Evolutionary conservation across 306 rosid genomes (phyloP), one percentile per base, ranked within the genome.

Genomic region (Hippophae rhamnoides): DNA sequence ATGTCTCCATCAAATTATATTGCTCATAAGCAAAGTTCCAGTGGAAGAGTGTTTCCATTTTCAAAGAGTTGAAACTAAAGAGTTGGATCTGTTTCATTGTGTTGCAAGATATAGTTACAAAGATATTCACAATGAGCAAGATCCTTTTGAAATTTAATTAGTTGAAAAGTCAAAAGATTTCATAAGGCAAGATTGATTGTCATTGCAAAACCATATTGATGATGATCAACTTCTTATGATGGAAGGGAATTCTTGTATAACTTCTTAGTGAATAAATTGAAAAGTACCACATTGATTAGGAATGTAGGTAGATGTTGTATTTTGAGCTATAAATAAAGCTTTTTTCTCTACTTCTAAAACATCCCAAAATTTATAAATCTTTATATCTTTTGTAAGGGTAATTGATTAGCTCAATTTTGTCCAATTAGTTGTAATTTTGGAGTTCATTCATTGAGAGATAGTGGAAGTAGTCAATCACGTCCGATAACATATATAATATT

Each of bases 31-130:
- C 68, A 86, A 78, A 67, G 87, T 84, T 41, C 67, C 79, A 0
- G 12, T 6, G 43, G 85, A 77, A 51, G 94, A 90, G 69, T 72
- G 94, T 10, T 87, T 90, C 25, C 62, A 81, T 0, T 87, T 82
- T 18, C 81, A 82, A 0, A 67, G 71, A 73, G 25, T 68, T 87
- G 18, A 18, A 18, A 1, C 23, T 18, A 18, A 18, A 18, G 23
- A 18, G 23, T 18, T 18, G 23, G 59, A 79, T n/a, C 73, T 90
- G 52, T 84, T 84, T 8, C 72, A 79, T 0, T 90, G 97, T 13
- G 74, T 90, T 6, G 86, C 76, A 0, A 70, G 97, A 23, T 90
- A 84, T 2, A 89, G 95, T 7, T 90, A 90, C 60, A 84, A 53
- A 0, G 95, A 90, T 57, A 18, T 72, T 41, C 75, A 78, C 7